phyloP scores from a whole-genome alignment of 2,329 filamentous ascomycete species.

The Metarhizium anisopliae region DNA sequence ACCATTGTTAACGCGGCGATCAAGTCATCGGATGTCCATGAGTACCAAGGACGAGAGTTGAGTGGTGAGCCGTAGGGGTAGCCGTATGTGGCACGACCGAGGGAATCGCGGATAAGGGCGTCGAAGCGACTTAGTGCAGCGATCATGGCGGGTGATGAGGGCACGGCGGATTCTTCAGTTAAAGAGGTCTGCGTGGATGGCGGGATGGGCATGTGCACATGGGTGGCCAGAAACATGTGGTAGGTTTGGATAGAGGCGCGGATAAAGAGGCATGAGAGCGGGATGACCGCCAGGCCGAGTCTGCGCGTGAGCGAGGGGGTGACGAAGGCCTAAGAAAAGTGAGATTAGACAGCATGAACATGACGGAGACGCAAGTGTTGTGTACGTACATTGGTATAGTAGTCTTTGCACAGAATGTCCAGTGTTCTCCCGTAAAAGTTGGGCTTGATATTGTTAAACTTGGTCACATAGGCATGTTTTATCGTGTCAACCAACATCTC shows the following conservation, averaged over 20 bases:
- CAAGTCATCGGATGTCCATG: conserved; percentile 60
- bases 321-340: conserved; percentile 61
- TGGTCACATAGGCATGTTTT: conserved; percentile 96
- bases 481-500: conserved; percentile 96
- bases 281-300: conserved; percentile 83
- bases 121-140: conserved; percentile 75
- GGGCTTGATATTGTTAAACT: conserved; percentile 96
- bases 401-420: conserved; percentile 93
- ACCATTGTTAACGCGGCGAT: conserved; percentile 76
- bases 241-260: conserved; percentile 92
- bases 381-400: conserved; percentile 74
- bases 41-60: conserved; percentile 35
- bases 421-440: conserved; percentile 82
- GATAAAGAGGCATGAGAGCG: conserved; percentile 90
- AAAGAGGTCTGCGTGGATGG: conserved; percentile 58
- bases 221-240: conserved; percentile 91
- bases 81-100: conserved; percentile 65
- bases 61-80: conserved; percentile 34
- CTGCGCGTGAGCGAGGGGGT: conserved; percentile 85
- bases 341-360: not conserved
- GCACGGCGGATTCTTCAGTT: conserved; percentile 51
- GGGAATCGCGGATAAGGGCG: conserved; percentile 62
- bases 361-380: not conserved
- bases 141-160: conserved; percentile 63
- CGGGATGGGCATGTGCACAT: conserved; percentile 65